Conservation (phyloP, 2,329 filamentous ascomycete species). For the Zasmidium cellare region DNA sequence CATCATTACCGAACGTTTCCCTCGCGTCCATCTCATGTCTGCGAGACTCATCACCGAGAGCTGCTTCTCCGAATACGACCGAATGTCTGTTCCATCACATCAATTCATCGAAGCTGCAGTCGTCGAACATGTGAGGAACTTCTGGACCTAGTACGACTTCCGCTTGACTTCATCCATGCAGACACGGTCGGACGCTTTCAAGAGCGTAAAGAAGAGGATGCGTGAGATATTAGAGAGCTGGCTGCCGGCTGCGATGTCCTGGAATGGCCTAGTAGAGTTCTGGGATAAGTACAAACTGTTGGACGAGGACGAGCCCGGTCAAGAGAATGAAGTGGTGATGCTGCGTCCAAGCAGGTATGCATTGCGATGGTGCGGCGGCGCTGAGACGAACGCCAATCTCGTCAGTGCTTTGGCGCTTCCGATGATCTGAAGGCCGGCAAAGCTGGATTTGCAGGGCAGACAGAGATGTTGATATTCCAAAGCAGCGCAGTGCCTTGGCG, state of each 20-base stretch:
- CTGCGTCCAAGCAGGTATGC: not conserved
- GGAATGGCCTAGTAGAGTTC: not conserved
- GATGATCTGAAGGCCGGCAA: not conserved
- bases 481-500: no score
- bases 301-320: not conserved
- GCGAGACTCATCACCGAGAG: constrained; percentile 12
- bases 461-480: no score
- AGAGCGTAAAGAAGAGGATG: constrained; percentile 13
- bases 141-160: constrained; percentile 15
- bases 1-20: constrained; percentile 14
- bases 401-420: not conserved
- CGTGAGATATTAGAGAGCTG: constrained; percentile 9
- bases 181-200: not conserved
- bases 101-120: constrained; percentile 12
- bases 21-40: constrained; percentile 8
- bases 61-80: not conserved
- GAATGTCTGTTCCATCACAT: not conserved
- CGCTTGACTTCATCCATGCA: constrained; percentile 1
- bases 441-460: no score
- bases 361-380: not conserved
- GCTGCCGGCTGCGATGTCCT: constrained; percentile 3
- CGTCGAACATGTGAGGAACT: constrained; percentile 13
- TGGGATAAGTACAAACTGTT: constrained; percentile 12
- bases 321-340: not conserved
- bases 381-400: not conserved